Conservation (phyloP, 352 stramenopile species). For the Phytophthora podocarpi region DNA sequence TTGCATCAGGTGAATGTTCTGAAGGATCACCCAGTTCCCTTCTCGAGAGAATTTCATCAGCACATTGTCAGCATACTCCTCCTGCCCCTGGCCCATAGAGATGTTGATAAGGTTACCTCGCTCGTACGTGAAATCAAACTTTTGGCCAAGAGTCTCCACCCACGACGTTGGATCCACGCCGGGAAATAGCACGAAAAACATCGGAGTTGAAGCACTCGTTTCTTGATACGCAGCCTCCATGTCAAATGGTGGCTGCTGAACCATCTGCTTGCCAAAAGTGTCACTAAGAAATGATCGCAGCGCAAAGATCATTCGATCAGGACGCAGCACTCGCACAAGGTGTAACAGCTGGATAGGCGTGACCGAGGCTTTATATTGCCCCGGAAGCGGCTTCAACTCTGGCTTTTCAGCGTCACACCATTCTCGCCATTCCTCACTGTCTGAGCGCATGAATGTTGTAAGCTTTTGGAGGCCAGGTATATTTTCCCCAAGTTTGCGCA, state of each 20-base stretch:
- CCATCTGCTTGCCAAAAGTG: constrained; percentile 59
- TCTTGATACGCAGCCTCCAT: constrained; percentile 88
- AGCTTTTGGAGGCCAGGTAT: constrained; percentile 91
- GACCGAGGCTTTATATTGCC: constrained; percentile 61
- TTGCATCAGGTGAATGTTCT: constrained; percentile 94
- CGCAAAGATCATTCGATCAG: constrained; percentile 82
- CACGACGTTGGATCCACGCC: constrained; percentile 88
- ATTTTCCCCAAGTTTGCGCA: constrained; percentile 91
- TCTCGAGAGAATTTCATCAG: constrained; percentile 76
- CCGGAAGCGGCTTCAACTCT: constrained; percentile 90
- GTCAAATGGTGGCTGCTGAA: constrained; percentile 90
- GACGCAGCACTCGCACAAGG: constrained; percentile 80
- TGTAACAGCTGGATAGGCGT: constrained; percentile 73
- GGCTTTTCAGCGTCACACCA: constrained; percentile 95
- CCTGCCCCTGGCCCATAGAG: constrained; percentile 92
- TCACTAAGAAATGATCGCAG: constrained; percentile 68
- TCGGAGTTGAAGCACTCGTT: constrained; percentile 89
- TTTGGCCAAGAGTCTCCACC: constrained; percentile 84
- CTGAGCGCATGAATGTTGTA: constrained; percentile 93
- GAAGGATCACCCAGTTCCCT: constrained; percentile 90
- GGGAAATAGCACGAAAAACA: constrained; percentile 93
- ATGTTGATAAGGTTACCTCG: constrained; percentile 80
- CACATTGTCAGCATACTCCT: constrained; percentile 69
- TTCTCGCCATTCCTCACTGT: constrained; percentile 95
- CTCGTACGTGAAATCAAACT: constrained; percentile 84